Evolutionary conservation across 257 asterid genomes (phyloP).

Genomic region (Orobanche coerulescens): DNA sequence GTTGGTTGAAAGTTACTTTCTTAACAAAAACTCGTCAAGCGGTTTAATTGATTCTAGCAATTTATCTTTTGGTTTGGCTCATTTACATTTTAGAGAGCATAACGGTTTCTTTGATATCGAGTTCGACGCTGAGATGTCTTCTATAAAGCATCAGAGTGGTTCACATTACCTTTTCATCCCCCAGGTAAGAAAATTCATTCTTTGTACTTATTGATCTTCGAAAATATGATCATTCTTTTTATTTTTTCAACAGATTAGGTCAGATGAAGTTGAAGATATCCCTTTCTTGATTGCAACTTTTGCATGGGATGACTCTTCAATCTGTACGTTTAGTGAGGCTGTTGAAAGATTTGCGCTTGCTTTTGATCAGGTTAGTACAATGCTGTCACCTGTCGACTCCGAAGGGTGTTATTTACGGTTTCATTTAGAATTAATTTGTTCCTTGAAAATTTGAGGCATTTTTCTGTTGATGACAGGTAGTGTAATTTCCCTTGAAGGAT

Average conservation of each 20-base stretch:
- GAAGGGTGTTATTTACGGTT: too few relatives aligned
- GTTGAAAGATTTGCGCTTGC: slow-evolving; percentile 39
- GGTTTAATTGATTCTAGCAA: too few relatives aligned
- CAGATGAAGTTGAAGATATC: slow-evolving; percentile 61
- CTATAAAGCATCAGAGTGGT: slow-evolving; percentile 49
- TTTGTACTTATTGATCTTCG: slow-evolving; percentile 15
- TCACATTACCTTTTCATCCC: slow-evolving; percentile 67
- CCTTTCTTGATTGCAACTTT: slow-evolving; percentile 51
- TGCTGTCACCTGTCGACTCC: too few relatives aligned
- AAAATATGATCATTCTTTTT: too few relatives aligned
- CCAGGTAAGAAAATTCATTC: slow-evolving; percentile 37
- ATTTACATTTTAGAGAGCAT: too few relatives aligned
- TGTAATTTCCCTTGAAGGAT: too few relatives aligned
- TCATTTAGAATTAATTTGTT: too few relatives aligned
- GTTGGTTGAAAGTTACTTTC: too few relatives aligned
- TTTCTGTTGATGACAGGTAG: too few relatives aligned
- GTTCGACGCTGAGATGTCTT: slow-evolving; percentile 36
- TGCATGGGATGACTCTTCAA: slow-evolving; percentile 65
- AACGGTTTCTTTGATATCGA: slow-evolving; percentile 66
- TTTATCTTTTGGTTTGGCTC: too few relatives aligned
- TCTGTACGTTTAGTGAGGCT: slow-evolving; percentile 53
- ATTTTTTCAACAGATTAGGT: slow-evolving; percentile 67
- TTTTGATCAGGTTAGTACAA: slow-evolving; percentile 63
- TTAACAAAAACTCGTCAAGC: too few relatives aligned
- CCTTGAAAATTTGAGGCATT: too few relatives aligned